A percentile compares a stretch with the other conserved stretches of the same genome.
Evolutionary conservation across 352 stramenopile genomes (phyloP).

Genomic region (Pythium phragmiticola): DNA sequence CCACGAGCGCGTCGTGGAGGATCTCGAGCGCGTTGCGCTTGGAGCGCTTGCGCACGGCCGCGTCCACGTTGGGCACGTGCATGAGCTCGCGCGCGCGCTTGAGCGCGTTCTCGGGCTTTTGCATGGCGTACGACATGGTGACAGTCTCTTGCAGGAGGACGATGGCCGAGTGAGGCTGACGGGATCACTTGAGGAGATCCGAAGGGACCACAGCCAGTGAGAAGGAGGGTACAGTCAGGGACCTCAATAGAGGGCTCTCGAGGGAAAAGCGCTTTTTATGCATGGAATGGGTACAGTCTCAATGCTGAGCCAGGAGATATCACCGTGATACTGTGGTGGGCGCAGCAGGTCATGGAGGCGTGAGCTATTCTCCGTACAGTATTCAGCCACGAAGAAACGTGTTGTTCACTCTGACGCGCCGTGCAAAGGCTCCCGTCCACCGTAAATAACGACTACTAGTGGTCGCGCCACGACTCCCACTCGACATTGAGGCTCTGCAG

Average conservation of each 20-base stretch:
- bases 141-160: background rate
- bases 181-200: background rate
- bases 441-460: conserved; percentile 30
- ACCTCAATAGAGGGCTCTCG: background rate
- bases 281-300: no score
- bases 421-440: no score
- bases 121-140: conserved; percentile 83
- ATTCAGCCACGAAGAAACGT: no score
- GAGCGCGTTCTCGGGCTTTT: conserved; percentile 91
- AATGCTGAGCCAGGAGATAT: no score
- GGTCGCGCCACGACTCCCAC: conserved; percentile 83
- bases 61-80: conserved; percentile 72
- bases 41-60: conserved; percentile 66
- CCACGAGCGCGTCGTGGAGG: conserved; percentile 93
- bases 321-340: no score
- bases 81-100: conserved; percentile 89
- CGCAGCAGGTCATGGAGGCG: no score
- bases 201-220: background rate
- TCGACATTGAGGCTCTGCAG: conserved; percentile 77
- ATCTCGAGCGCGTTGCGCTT: conserved; percentile 85
- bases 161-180: background rate
- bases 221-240: background rate
- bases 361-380: no score
- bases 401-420: no score
- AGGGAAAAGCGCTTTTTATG: conserved; percentile 2